A percentile compares a stretch with the other conserved stretches of the same genome.
phyloP scores from a whole-genome alignment of 768 basidiomycete species.

The Amanita brunnescens region DNA sequence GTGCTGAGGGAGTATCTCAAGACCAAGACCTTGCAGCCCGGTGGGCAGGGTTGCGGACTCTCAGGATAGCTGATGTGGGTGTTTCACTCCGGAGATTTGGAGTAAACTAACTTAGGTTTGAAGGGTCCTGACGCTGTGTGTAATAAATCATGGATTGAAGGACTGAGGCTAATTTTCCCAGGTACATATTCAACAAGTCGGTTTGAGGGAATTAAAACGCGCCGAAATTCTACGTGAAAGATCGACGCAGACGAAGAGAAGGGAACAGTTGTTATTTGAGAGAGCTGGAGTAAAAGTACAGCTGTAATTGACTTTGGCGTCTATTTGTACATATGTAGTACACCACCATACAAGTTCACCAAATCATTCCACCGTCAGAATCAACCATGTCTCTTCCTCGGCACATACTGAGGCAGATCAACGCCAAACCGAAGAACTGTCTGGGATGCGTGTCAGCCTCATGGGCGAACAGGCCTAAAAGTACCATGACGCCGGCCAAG shows the following conservation, averaged over 20 bases:
- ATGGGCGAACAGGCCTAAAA: not conserved
- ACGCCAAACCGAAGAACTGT: not conserved
- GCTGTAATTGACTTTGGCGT: constrained; percentile 23
- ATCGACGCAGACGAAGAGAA: constrained; percentile 45
- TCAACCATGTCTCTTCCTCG: not conserved
- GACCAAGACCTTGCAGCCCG: constrained; percentile 74
- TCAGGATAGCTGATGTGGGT: constrained; percentile 80
- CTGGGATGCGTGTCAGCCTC: not conserved
- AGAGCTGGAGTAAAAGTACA: constrained; percentile 54
- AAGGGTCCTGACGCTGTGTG: constrained; percentile 76
- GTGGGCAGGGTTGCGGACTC: constrained; percentile 77
- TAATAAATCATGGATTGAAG: constrained; percentile 8
- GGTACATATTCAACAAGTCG: constrained; percentile 95
- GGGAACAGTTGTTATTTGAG: constrained; percentile 50
- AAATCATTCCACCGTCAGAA: no score
- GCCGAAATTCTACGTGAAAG: constrained; percentile 52
- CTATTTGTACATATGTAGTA: not conserved
- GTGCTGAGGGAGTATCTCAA: constrained; percentile 93
- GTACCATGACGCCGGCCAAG: constrained; percentile 39
- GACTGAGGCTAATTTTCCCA: constrained; percentile 20
- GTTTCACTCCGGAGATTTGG: not conserved
- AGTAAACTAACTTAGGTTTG: not conserved
- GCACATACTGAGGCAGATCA: not conserved
- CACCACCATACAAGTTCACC: not conserved
- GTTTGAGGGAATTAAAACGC: constrained; percentile 78